These are phyloP conservation scores for Phytophthora multivora DNA, from an alignment of 352 stramenopile genomes.

Conservation along the genomic window DNA sequence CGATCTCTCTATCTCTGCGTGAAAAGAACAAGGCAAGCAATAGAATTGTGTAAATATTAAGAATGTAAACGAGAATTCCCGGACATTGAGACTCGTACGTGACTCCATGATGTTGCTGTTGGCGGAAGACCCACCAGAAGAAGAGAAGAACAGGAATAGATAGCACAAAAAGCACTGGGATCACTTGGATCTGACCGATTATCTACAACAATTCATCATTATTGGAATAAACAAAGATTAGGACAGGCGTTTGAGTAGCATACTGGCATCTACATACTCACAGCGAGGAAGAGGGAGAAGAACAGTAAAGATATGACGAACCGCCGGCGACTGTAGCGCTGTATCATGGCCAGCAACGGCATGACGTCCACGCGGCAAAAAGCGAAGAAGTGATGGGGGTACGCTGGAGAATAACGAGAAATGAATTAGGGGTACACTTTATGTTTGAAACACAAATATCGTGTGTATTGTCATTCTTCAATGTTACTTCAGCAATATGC, in stretches of 20 bases:
- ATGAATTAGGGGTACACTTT: conserved; percentile 7
- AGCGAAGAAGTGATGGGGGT: neutral
- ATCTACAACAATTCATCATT: conserved; percentile 27
- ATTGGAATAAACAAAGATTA: neutral
- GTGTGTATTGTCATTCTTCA: neutral
- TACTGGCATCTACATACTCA: conserved; percentile 8
- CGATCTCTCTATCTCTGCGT: conserved; percentile 59
- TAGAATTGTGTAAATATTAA: conserved; percentile 2
- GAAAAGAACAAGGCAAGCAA: conserved; percentile 5
- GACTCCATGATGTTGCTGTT: conserved; percentile 54
- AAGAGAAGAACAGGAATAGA: conserved; percentile 41
- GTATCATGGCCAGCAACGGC: conserved; percentile 35
- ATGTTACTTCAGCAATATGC: conserved; percentile 1
- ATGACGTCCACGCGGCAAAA: conserved; percentile 22
- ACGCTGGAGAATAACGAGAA: conserved; percentile 3
- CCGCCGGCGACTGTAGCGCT: conserved; percentile 38
- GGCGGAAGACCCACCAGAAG: conserved; percentile 39
- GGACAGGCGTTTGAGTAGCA: neutral
- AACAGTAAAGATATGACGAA: conserved; percentile 17
- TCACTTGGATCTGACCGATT: conserved; percentile 24
- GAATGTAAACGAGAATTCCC: neutral
- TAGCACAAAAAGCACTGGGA: conserved; percentile 37
- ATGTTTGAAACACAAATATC: neutral
- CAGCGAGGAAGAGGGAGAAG: conserved; percentile 29
- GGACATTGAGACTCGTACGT: conserved; percentile 33